These are phyloP conservation scores for Lepiota venenata DNA, from an alignment of 768 basidiomycete species.

Conservation along the genomic window DNA sequence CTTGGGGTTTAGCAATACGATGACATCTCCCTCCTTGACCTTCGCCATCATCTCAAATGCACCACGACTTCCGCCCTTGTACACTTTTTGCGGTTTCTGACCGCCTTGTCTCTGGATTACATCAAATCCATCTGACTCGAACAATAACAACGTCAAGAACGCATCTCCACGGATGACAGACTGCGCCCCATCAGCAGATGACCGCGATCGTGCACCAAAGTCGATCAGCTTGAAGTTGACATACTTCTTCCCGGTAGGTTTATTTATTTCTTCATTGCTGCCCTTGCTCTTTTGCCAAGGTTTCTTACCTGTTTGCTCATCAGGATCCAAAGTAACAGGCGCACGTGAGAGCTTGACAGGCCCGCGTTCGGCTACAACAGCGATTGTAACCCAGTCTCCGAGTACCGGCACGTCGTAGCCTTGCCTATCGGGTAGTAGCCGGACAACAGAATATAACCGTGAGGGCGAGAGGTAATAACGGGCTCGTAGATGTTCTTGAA, in stretches of 20 bases:
- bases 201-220: conserved; percentile 62
- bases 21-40: conserved; percentile 83
- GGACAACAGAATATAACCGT: conserved; percentile 80
- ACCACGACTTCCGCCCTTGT: conserved; percentile 87
- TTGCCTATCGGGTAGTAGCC: conserved; percentile 72
- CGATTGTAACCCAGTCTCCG: conserved; percentile 95
- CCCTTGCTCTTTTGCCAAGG: conserved; percentile 35
- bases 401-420: conserved; percentile 89
- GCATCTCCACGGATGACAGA: conserved; percentile 77
- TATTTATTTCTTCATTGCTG: conserved; percentile 26
- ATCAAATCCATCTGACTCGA: conserved; percentile 80
- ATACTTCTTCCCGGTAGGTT: conserved; percentile 70
- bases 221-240: conserved; percentile 84
- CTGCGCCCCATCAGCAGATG: conserved; percentile 53
- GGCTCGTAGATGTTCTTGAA: conserved; percentile 77
- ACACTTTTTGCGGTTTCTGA: conserved; percentile 55
- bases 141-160: conserved; percentile 76
- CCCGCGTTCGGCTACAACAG: conserved; percentile 90
- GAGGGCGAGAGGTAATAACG: conserved; percentile 91
- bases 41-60: conserved; percentile 89
- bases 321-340: conserved; percentile 52
- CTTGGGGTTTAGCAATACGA: conserved; percentile 85
- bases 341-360: conserved; percentile 71
- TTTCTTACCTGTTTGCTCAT: conserved; percentile 35
- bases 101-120: conserved; percentile 48